These are phyloP conservation scores for Candida neerlandica DNA, from an alignment of 1,139 yeast species.

Conservation along the genomic window DNA sequence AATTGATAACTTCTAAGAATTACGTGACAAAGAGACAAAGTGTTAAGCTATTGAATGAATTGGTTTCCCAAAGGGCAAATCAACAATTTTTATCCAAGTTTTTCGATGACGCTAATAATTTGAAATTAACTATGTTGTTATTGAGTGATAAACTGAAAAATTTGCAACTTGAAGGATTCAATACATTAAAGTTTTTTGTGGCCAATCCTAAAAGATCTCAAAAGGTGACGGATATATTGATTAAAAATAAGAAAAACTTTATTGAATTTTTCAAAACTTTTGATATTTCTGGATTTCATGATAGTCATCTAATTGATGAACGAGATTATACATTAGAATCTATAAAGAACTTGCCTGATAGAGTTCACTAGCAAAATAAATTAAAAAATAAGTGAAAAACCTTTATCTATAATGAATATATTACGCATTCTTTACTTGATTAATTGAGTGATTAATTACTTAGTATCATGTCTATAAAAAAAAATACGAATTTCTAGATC, in stretches of 20 bases:
- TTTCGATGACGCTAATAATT: conserved; percentile 77
- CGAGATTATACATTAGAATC: conserved; percentile 77
- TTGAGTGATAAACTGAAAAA: conserved; percentile 88
- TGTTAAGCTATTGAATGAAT: conserved; percentile 71
- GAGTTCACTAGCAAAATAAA: conserved; percentile 13
- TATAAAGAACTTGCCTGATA: conserved; percentile 66
- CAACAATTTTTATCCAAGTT: conserved; percentile 73
- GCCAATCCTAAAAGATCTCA: conserved; percentile 92
- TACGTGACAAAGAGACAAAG: conserved; percentile 94
- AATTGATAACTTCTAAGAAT: conserved; percentile 70
- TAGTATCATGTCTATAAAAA: conserved; percentile 2
- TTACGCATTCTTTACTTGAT: too few relatives aligned
- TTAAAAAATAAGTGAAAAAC: background rate
- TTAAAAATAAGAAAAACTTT: conserved; percentile 79
- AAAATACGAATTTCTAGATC: background rate
- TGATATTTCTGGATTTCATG: conserved; percentile 64
- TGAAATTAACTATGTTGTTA: conserved; percentile 83
- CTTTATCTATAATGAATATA: conserved; percentile 5
- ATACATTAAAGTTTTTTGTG: conserved; percentile 87
- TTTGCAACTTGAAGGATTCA: conserved; percentile 87
- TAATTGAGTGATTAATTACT: too few relatives aligned
- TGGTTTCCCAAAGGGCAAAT: conserved; percentile 76
- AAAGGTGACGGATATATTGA: conserved; percentile 75
- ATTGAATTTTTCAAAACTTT: conserved; percentile 69
- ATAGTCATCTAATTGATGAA: conserved; percentile 73